A percentile compares a stretch with the other conserved stretches of the same genome.
Evolutionary conservation across 1,139 yeast genomes (phyloP).

Genomic region (Nadsonia commutata): DNA sequence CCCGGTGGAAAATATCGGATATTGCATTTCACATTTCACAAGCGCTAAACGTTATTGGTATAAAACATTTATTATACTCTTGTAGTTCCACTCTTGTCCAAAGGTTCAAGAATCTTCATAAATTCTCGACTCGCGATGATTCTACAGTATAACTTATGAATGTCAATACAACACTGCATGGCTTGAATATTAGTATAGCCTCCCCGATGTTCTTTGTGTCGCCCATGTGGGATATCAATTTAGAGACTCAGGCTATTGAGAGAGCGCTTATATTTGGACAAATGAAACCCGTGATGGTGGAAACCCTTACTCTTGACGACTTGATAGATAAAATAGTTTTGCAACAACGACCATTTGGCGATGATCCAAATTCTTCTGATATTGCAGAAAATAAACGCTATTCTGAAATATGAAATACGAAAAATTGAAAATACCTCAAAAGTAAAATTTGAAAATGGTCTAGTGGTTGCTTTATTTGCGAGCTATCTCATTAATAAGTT

Average conservation of each 20-base stretch:
- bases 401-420: too few species aligned
- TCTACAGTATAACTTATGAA: constrained; percentile 54
- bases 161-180: constrained; percentile 52
- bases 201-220: constrained; percentile 52
- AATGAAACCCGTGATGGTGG: constrained; percentile 43
- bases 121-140: constrained; percentile 32
- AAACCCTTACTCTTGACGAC: constrained; percentile 43
- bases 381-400: too few species aligned
- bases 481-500: too few species aligned
- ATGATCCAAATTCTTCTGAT: too few species aligned
- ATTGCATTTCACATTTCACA: constrained; percentile 53
- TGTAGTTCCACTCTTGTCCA: constrained; percentile 38
- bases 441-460: too few species aligned
- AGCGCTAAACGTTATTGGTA: constrained; percentile 43
- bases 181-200: constrained; percentile 52
- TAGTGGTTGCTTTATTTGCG: too few species aligned
- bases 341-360: too few species aligned
- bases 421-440: too few species aligned
- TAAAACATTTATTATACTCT: constrained; percentile 48
- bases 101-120: constrained; percentile 38
- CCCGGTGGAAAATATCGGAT: constrained; percentile 60
- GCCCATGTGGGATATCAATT: constrained; percentile 56
- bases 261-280: constrained; percentile 67
- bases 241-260: constrained; percentile 61
- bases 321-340: constrained; percentile 55